Percentiles rank a stretch among this genome's conserved stretches.
Conservation (phyloP, 116 monocot species). For the Iris pallida region DNA sequence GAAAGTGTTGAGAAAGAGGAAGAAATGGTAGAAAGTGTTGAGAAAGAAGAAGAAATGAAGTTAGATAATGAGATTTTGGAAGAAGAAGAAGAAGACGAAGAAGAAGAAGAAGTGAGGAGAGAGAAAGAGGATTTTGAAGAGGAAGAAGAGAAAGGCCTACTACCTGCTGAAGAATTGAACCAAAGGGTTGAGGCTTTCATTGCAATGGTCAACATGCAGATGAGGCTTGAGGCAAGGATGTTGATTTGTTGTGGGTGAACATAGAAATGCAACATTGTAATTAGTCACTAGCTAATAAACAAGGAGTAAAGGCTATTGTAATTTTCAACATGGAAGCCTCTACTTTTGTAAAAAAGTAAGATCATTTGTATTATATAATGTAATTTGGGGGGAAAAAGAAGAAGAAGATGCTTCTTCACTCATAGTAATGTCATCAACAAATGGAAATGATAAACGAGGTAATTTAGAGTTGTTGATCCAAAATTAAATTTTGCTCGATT, state of each 20-base stretch:
- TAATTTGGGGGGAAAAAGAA: no score
- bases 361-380: no score
- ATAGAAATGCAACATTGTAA: not conserved
- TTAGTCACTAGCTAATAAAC: not conserved
- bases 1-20: constrained; percentile 13
- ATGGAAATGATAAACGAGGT: no score
- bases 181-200: constrained; percentile 77
- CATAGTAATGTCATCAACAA: no score
- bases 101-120: constrained; percentile 11
- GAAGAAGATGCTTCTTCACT: no score
- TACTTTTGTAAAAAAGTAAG: no score
- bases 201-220: constrained; percentile 60
- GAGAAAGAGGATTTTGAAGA: constrained; percentile 29
- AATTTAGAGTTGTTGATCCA: no score
- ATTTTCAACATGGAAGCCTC: no score
- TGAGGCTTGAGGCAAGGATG: constrained; percentile 52
- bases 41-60: constrained; percentile 9
- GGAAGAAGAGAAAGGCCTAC: constrained; percentile 10
- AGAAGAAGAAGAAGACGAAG: not conserved
- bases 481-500: no score
- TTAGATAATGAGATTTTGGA: not conserved
- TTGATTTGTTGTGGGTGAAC: not conserved
- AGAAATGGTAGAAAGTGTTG: not conserved
- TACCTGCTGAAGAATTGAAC: constrained; percentile 35
- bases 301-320: not conserved